These are phyloP conservation scores for Begonia fuchsioides DNA, from an alignment of 306 rosid species.

Conservation along the genomic window DNA sequence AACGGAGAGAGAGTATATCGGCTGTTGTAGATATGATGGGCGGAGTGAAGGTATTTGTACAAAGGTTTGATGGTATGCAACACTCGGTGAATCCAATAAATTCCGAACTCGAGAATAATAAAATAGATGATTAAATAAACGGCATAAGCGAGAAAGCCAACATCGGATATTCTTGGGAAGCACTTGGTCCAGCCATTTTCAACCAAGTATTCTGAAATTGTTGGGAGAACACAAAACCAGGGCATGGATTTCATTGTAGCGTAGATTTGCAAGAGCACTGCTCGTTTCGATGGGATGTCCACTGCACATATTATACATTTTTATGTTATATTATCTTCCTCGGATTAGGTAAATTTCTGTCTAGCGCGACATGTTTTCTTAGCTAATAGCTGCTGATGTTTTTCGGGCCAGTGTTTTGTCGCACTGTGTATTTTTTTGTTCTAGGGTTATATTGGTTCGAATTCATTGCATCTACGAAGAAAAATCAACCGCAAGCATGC, in stretches of 20 bases:
- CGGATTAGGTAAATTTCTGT: too few relatives aligned
- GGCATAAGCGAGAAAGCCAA: slow-evolving; percentile 44
- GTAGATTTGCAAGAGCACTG: slow-evolving; percentile 70
- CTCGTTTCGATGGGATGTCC: slow-evolving; percentile 58
- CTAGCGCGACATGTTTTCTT: too few relatives aligned
- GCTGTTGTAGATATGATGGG: slow-evolving; percentile 87
- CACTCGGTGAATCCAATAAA: slow-evolving; percentile 90
- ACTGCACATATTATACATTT: too few relatives aligned
- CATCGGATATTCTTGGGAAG: slow-evolving; percentile 46
- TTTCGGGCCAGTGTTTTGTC: too few relatives aligned
- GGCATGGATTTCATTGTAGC: slow-evolving; percentile 91
- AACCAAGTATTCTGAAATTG: slow-evolving; percentile 55
- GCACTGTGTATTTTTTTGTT: too few relatives aligned
- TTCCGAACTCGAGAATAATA: slow-evolving; percentile 60
- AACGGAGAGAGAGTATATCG: slow-evolving; percentile 91
- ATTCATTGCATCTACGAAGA: too few relatives aligned
- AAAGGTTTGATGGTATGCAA: slow-evolving; percentile 90
- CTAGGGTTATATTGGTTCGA: too few relatives aligned
- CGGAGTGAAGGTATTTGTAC: slow-evolving; percentile 76
- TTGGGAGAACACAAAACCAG: slow-evolving; percentile 61
- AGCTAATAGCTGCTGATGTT: too few relatives aligned
- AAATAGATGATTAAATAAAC: slow-evolving; percentile 40
- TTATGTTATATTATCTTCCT: too few relatives aligned
- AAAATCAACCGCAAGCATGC: too few relatives aligned
- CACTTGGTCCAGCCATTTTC: slow-evolving; percentile 75